Percentiles rank a stretch among this genome's conserved stretches.
Conservation (phyloP, 2,329 filamentous ascomycete species). For the Magnaporthales sp. region DNA sequence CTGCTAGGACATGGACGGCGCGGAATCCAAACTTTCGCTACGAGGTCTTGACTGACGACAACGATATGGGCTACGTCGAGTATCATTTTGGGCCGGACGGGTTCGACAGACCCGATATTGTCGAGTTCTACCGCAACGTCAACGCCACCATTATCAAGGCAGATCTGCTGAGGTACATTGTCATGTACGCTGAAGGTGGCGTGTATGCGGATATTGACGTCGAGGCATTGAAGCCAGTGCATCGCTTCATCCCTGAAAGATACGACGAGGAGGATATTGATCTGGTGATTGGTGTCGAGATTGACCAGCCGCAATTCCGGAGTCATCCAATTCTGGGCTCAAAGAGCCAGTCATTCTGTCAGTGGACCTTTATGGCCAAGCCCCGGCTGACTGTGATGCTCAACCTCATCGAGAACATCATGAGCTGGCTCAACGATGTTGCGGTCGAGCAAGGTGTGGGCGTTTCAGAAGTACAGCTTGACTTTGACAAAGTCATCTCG, state of each 20-base stretch:
- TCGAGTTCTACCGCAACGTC: constrained; percentile 50
- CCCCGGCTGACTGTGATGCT: constrained; percentile 61
- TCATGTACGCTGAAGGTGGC: constrained; percentile 59
- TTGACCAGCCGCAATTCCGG: constrained; percentile 58
- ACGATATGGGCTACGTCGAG: constrained; percentile 59
- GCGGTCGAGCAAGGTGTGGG: constrained; percentile 48
- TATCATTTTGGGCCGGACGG: constrained; percentile 56
- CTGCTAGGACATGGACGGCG: constrained; percentile 54
- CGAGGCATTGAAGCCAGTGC: constrained; percentile 28
- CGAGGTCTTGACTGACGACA: constrained; percentile 61
- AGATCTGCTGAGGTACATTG: constrained; percentile 55
- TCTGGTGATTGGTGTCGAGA: constrained; percentile 62
- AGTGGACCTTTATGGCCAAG: constrained; percentile 68
- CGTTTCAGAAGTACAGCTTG: constrained; percentile 52
- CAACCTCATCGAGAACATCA: constrained; percentile 58
- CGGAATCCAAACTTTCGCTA: constrained; percentile 61
- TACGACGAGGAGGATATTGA: constrained; percentile 58
- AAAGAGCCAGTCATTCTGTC: constrained; percentile 64
- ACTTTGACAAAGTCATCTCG: constrained; percentile 65
- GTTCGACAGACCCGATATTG: constrained; percentile 57
- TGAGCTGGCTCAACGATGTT: constrained; percentile 54
- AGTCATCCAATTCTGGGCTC: constrained; percentile 57
- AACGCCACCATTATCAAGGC: constrained; percentile 59
- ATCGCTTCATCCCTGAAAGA: constrained; percentile 51
- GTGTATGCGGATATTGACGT: constrained; percentile 37